Conservation (phyloP, 192 early-diverging fungal species). For the Ambispora gerdemannii region DNA sequence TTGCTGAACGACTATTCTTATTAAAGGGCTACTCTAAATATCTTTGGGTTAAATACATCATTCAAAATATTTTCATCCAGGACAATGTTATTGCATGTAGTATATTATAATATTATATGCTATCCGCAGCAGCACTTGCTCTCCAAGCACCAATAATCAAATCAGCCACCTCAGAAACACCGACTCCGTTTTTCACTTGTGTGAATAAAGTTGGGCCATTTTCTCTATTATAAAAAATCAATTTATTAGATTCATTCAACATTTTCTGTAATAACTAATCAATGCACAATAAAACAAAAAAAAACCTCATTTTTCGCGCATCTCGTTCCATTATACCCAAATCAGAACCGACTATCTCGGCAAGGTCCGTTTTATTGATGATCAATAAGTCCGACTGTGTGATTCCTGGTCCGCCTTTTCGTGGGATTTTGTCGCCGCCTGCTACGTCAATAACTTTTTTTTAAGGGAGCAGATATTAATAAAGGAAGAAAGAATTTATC, state of each 20-base stretch:
- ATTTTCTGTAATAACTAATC: not conserved
- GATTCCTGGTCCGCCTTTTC: conserved; percentile 98
- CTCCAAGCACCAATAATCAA: conserved; percentile 66
- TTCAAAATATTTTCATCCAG: too few relatives aligned
- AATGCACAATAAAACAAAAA: not conserved
- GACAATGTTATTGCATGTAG: too few relatives aligned
- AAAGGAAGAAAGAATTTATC: not conserved
- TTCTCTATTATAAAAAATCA: conserved; percentile 46
- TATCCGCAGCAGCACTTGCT: conserved; percentile 47
- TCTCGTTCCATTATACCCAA: conserved; percentile 90
- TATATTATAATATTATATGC: too few relatives aligned
- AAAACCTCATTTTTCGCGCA: conserved; percentile 75
- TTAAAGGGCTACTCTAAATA: too few relatives aligned
- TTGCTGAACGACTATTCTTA: too few relatives aligned
- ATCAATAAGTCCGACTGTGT: conserved; percentile 92
- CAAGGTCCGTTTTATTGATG: conserved; percentile 97
- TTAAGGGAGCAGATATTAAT: not conserved
- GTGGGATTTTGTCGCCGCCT: conserved; percentile 95
- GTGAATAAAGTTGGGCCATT: conserved; percentile 89
- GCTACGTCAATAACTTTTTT: conserved; percentile 87
- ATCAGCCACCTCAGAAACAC: conserved; percentile 75
- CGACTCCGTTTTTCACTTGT: conserved; percentile 87
- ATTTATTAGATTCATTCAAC: not conserved
- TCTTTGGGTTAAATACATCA: too few relatives aligned
- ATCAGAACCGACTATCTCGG: conserved; percentile 85